phyloP scores from a whole-genome alignment of 176 grass and related monocot species.

The Lolium perenne region DNA sequence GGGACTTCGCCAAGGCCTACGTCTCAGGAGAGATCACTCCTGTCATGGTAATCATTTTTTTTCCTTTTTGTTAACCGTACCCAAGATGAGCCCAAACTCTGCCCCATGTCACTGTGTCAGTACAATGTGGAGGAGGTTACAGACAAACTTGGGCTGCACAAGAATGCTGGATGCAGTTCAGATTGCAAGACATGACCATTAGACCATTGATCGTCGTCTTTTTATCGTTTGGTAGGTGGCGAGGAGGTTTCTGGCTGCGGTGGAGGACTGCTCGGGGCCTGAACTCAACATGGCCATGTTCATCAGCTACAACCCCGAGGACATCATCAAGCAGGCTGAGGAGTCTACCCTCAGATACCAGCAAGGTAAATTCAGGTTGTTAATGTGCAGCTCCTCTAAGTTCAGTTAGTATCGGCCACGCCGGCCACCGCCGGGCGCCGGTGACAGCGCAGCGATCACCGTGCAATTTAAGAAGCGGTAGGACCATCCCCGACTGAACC shows the following conservation, averaged over 20 bases:
- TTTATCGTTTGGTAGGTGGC: constrained; percentile 50
- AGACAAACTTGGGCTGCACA: too few relatives aligned
- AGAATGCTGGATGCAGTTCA: neutral
- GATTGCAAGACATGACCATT: neutral
- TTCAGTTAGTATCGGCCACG: neutral
- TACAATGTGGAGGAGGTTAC: too few relatives aligned
- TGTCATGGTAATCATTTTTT: constrained; percentile 48
- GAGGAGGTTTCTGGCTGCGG: constrained; percentile 68
- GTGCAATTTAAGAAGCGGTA: neutral
- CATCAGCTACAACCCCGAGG: constrained; percentile 62
- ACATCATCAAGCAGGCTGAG: constrained; percentile 70
- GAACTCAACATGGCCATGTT: constrained; percentile 76
- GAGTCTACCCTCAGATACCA: constrained; percentile 69
- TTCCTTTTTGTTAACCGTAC: too few relatives aligned
- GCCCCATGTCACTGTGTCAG: neutral
- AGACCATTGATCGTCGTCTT: neutral
- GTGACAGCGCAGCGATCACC: neutral
- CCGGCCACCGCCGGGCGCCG: neutral
- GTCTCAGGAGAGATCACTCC: constrained; percentile 66
- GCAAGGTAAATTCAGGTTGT: constrained; percentile 45
- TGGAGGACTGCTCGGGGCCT: constrained; percentile 51
- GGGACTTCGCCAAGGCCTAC: constrained; percentile 69
- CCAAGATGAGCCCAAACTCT: neutral
- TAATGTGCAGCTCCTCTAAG: neutral
- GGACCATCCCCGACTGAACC: neutral